These are phyloP conservation scores for Cystobasidium pallidum DNA, from an alignment of 1,284 basidiomycete species.

Conservation along the genomic window DNA sequence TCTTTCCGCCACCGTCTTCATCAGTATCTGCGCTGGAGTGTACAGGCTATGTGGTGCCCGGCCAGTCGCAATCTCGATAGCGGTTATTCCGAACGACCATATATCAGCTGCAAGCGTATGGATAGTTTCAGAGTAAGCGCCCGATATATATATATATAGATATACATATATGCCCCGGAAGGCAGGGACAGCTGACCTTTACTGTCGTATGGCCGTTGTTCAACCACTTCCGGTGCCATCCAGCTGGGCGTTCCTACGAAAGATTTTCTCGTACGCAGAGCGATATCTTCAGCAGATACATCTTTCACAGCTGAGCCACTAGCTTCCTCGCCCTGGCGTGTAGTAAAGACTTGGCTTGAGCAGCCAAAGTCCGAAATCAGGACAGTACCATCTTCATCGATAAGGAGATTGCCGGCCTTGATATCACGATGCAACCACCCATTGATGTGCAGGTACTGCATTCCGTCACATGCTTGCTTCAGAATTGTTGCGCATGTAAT, in stretches of 20 bases:
- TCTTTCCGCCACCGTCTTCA: constrained; percentile 62
- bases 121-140: not conserved
- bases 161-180: no score
- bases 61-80: constrained; percentile 79
- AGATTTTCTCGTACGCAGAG: constrained; percentile 64
- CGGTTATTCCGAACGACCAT: constrained; percentile 89
- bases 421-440: constrained; percentile 87
- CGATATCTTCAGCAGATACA: constrained; percentile 13
- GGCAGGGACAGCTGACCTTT: constrained; percentile 56
- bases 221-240: constrained; percentile 91
- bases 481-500: constrained; percentile 80
- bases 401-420: constrained; percentile 84
- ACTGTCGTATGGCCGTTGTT: constrained; percentile 77
- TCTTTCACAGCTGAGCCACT: not conserved
- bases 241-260: constrained; percentile 92
- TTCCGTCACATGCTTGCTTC: constrained; percentile 76
- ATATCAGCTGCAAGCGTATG: constrained; percentile 66
- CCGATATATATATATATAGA: no score
- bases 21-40: constrained; percentile 70
- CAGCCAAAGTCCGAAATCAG: constrained; percentile 82
- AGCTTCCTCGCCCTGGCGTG: constrained; percentile 61
- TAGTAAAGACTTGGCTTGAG: constrained; percentile 67
- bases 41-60: constrained; percentile 78
- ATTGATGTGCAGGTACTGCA: constrained; percentile 85
- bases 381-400: constrained; percentile 79